Base-by-base conservation (phyloP, 495 filamentous ascomycete genomes). In the Aspergillus leporis region DNA sequence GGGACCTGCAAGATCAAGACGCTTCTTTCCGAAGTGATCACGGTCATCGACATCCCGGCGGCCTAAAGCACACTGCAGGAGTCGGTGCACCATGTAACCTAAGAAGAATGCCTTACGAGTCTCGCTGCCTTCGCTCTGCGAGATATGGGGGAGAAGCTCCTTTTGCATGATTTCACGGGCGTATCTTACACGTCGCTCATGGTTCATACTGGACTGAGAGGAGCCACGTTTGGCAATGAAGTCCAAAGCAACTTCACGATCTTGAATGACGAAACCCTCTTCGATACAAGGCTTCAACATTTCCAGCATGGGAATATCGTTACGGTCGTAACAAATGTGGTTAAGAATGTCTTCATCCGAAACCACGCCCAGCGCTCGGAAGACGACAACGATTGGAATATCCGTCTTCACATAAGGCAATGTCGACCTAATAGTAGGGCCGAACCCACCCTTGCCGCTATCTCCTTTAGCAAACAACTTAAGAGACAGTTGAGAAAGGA, bases 21-120 rank as follows among this genome's bases (percentile, higher is more conserved):
- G 86, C 80, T 99, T 99, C 83, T 98, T 98, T 66, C 94, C 94
- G 62, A 99, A 98, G 70, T 99, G 95, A 77, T 99, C 94, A 75
- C 94, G 90, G 67, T 99, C 94, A 63, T 99, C 94, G 18, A 90
- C 88, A 66, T 97, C 95, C 46, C 90, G 85, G 55, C 95, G 87
- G 45, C 94, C 94, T 19, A 98, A 80, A 43, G 90, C 89, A 70
- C 91, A 96, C 68, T 96, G 92, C 2, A 99, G 81, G 60, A 99
- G 84, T 67, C 90, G 85, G 73, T 98, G 92, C 45, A 97, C 90
- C 95, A 99, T 98, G 73, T 98, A 99, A 30, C 95, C 94, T 36
- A 99, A 78, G 84, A 98, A 99, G 80, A 97, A 98, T 5, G 94
- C 94, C 71, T 99, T 99, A 28, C 91, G 79, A 1, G 93, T 97